Evolutionary conservation across 2,329 filamentous ascomycete species (phyloP).

Genomic region (Scytalidium sp.): DNA sequence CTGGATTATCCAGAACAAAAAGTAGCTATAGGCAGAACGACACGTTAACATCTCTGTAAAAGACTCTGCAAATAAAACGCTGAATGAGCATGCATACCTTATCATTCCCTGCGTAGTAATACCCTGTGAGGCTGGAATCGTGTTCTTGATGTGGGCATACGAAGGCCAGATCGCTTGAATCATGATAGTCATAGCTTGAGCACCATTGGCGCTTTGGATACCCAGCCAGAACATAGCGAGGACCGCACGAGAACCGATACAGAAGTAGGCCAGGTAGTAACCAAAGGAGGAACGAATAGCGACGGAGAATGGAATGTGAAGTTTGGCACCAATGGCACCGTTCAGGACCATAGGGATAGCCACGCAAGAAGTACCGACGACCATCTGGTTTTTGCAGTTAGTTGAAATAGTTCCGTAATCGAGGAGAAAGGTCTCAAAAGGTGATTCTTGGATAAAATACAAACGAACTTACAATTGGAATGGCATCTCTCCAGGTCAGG

Average conservation of each 20-base stretch:
- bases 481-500: constrained; percentile 52
- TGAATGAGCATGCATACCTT: constrained; percentile 44
- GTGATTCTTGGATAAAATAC: too few relatives aligned
- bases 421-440: constrained; percentile 15
- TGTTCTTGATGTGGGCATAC: constrained; percentile 50
- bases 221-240: constrained; percentile 57
- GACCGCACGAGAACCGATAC: constrained; percentile 37
- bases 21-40: constrained; percentile 35
- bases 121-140: constrained; percentile 45
- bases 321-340: constrained; percentile 41
- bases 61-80: not conserved
- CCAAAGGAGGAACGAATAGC: constrained; percentile 42
- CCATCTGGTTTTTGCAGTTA: constrained; percentile 32
- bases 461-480: constrained; percentile 34
- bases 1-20: constrained; percentile 39
- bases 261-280: constrained; percentile 40
- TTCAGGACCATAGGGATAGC: constrained; percentile 51
- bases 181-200: constrained; percentile 43
- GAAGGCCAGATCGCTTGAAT: constrained; percentile 50
- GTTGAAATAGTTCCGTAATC: constrained; percentile 7
- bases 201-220: constrained; percentile 64
- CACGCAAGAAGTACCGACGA: constrained; percentile 60
- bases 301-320: constrained; percentile 47
- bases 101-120: constrained; percentile 55
- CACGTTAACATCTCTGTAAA: constrained; percentile 41